phyloP scores from a whole-genome alignment of 208 protist genomes.

The Acanthamoeba pearcei region DNA sequence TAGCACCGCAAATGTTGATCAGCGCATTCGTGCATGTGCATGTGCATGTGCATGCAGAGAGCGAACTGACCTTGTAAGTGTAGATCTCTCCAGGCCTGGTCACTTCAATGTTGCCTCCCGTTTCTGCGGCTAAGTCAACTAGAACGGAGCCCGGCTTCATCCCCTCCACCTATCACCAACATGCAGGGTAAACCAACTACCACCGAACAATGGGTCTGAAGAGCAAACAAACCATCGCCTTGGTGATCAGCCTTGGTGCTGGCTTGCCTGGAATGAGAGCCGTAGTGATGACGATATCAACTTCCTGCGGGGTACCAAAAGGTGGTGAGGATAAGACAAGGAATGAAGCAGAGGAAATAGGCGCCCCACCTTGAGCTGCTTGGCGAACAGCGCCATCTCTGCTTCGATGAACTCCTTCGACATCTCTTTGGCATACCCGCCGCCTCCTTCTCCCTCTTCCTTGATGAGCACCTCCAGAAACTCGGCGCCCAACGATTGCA shows the following conservation, averaged over 20 bases:
- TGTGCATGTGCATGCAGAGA: slow-evolving; percentile 8
- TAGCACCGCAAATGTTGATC: not conserved
- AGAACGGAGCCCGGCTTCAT: slow-evolving; percentile 94
- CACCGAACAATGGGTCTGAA: not conserved
- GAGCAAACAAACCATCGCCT: slow-evolving; percentile 88
- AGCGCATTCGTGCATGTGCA: too few species aligned
- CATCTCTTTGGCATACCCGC: slow-evolving; percentile 95
- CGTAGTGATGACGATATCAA: slow-evolving; percentile 96
- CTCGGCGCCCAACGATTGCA: slow-evolving; percentile 92
- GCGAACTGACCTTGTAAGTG: not conserved
- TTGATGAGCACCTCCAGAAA: slow-evolving; percentile 91
- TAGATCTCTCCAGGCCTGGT: slow-evolving; percentile 90
- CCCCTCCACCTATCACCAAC: slow-evolving; percentile 72
- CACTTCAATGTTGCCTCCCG: slow-evolving; percentile 93
- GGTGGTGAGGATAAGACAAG: not conserved
- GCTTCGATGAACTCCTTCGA: slow-evolving; percentile 92
- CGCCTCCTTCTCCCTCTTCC: slow-evolving; percentile 89
- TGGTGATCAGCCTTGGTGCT: slow-evolving; percentile 92
- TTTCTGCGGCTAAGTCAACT: slow-evolving; percentile 94
- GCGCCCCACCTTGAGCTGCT: slow-evolving; percentile 84
- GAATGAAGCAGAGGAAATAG: too few species aligned
- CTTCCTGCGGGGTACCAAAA: slow-evolving; percentile 78
- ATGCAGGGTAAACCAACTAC: not conserved
- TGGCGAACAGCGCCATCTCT: slow-evolving; percentile 91
- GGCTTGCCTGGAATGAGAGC: slow-evolving; percentile 93